These are phyloP conservation scores for Linum tenue DNA, from an alignment of 345 rosid species.

Conservation along the genomic window DNA sequence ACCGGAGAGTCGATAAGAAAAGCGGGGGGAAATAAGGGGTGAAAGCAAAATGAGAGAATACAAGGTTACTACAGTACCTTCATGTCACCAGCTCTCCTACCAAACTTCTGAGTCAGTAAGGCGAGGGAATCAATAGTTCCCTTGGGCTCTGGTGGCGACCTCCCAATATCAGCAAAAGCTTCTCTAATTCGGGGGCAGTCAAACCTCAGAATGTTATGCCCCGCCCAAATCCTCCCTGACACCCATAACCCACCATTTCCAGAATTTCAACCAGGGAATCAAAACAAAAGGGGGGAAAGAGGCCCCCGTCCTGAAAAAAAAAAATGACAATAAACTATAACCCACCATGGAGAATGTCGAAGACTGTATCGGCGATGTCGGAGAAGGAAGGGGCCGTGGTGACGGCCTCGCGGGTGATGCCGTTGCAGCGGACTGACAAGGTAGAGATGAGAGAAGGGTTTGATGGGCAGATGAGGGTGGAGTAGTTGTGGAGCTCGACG, in stretches of 20 bases:
- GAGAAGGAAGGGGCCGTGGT: constrained; percentile 49
- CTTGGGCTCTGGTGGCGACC: constrained; percentile 67
- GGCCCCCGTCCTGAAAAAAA: no score
- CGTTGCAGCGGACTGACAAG: constrained; percentile 53
- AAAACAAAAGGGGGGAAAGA: background rate
- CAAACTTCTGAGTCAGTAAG: constrained; percentile 66
- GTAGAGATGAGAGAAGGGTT: constrained; percentile 51
- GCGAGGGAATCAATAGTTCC: constrained; percentile 63
- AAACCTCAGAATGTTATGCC: constrained; percentile 79
- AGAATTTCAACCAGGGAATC: background rate
- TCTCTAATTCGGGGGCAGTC: constrained; percentile 76
- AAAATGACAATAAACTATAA: background rate
- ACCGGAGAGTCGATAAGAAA: background rate
- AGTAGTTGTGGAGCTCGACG: constrained; percentile 55
- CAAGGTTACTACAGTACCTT: constrained; percentile 32
- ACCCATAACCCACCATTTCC: background rate
- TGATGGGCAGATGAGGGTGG: constrained; percentile 63
- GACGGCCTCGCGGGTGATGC: constrained; percentile 54
- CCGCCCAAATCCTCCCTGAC: constrained; percentile 91
- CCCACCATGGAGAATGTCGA: constrained; percentile 63
- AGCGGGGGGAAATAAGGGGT: background rate
- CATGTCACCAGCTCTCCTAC: constrained; percentile 91
- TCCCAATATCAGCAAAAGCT: constrained; percentile 61
- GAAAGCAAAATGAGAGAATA: background rate
- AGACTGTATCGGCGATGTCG: constrained; percentile 64